A percentile compares a stretch with the other conserved stretches of the same genome.
phyloP scores from a whole-genome alignment of 345 rosid species.

The Lepidium africanum region DNA sequence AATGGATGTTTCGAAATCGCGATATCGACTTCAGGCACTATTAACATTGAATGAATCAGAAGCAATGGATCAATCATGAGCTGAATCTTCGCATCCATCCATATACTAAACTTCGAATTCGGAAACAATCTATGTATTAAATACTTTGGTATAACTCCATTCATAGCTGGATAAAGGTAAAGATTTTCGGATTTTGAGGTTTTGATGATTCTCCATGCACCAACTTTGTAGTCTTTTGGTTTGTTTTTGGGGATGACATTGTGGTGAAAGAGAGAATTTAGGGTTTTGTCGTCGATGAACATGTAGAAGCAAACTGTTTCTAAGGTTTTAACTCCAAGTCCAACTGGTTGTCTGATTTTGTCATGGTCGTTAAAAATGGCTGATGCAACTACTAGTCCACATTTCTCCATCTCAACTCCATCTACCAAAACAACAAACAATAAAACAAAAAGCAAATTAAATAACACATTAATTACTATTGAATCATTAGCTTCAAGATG shows the following conservation, averaged over 20 bases:
- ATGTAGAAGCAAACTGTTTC: conserved; percentile 68
- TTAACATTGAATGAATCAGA: conserved; percentile 60
- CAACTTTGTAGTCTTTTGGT: conserved; percentile 25
- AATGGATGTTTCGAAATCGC: conserved; percentile 78
- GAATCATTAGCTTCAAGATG: too few species aligned
- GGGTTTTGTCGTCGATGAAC: conserved; percentile 69
- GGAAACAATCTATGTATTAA: conserved; percentile 78
- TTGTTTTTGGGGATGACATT: conserved; percentile 33
- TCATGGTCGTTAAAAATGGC: conserved; percentile 91
- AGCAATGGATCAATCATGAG: conserved; percentile 72
- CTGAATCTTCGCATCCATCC: conserved; percentile 89
- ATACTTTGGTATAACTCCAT: conserved; percentile 80
- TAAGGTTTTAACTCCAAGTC: conserved; percentile 65
- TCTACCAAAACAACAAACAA: conserved; percentile 36
- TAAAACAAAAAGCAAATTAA: not conserved
- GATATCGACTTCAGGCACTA: conserved; percentile 47
- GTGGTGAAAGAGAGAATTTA: conserved; percentile 39
- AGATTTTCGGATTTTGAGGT: conserved; percentile 28
- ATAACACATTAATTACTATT: not conserved
- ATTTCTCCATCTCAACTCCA: conserved; percentile 65
- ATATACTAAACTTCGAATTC: conserved; percentile 71
- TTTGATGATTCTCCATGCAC: conserved; percentile 65
- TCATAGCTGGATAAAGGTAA: conserved; percentile 77
- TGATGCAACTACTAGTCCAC: conserved; percentile 75
- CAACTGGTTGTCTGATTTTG: conserved; percentile 75